Evolutionary conservation across 495 filamentous ascomycete genomes (phyloP).

Genomic region (Schizothecium vesticola): DNA sequence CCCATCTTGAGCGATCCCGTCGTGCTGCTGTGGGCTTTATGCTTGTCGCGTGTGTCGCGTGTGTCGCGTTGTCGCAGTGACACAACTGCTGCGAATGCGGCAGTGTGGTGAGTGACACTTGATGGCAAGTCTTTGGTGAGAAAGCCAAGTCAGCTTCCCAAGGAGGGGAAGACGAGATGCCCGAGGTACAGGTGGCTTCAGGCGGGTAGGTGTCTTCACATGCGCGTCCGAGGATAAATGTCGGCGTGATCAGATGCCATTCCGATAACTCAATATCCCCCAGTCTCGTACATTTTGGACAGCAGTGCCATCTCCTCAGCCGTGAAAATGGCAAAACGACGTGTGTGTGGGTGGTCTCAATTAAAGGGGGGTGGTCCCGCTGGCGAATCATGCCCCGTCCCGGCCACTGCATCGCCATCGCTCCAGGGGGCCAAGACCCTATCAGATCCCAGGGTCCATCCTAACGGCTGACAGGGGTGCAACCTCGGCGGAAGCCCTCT

Average conservation of each 20-base stretch:
- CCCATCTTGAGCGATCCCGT: neutral
- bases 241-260: neutral
- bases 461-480: neutral
- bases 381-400: constrained; percentile 14
- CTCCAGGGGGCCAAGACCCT: neutral
- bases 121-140: neutral
- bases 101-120: neutral
- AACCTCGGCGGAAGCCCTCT: neutral
- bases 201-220: neutral
- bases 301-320: neutral
- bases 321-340: neutral
- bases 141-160: neutral
- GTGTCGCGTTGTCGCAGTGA: neutral
- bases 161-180: neutral
- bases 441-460: neutral
- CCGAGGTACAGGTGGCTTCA: neutral
- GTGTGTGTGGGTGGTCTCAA: constrained; percentile 9
- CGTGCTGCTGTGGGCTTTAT: neutral
- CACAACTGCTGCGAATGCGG: neutral
- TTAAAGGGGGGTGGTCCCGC: constrained; percentile 5
- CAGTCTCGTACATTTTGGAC: neutral
- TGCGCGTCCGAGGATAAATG: neutral
- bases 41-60: neutral
- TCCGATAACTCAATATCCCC: neutral
- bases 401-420: neutral